Evolutionary conservation across 2,329 filamentous ascomycete species (phyloP).

Genomic region (Metarhizium humberi): DNA sequence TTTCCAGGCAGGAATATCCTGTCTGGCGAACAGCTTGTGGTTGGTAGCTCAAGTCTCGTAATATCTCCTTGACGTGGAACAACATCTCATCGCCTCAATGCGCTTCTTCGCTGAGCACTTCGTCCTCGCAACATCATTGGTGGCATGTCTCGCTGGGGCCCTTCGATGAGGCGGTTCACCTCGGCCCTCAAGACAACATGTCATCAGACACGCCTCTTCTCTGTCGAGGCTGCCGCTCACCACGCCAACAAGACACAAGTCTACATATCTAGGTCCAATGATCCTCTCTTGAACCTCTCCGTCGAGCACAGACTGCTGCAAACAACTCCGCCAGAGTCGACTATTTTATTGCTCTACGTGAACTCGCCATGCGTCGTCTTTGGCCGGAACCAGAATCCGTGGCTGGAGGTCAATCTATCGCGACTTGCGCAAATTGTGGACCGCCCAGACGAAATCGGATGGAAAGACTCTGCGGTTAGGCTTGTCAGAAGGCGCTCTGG

Average conservation of each 20-base stretch:
- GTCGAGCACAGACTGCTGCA: constrained; percentile 87
- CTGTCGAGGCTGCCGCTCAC: constrained; percentile 29
- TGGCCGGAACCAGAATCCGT: constrained; percentile 95
- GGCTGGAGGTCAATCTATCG: constrained; percentile 76
- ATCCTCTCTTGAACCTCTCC: constrained; percentile 86
- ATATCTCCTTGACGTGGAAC: neutral
- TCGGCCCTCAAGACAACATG: constrained; percentile 3
- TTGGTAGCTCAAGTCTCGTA: neutral
- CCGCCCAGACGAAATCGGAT: constrained; percentile 13
- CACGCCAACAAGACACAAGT: constrained; percentile 50
- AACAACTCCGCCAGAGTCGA: constrained; percentile 60
- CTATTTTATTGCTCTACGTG: constrained; percentile 76
- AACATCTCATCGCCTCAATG: neutral
- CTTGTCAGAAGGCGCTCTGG: constrained; percentile 81
- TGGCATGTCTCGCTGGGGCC: constrained; percentile 4
- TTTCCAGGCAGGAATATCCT: no score
- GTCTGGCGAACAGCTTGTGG: no score
- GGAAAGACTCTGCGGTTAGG: constrained; percentile 26
- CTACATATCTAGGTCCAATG: constrained; percentile 58
- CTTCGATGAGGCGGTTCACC: constrained; percentile 4
- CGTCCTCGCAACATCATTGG: neutral
- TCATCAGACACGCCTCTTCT: constrained; percentile 16
- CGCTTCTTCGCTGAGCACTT: neutral
- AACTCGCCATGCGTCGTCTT: constrained; percentile 85
- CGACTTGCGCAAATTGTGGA: constrained; percentile 33